Base-by-base conservation (phyloP, 177 flowering plant genomes). In the Vitis hybrid region DNA sequence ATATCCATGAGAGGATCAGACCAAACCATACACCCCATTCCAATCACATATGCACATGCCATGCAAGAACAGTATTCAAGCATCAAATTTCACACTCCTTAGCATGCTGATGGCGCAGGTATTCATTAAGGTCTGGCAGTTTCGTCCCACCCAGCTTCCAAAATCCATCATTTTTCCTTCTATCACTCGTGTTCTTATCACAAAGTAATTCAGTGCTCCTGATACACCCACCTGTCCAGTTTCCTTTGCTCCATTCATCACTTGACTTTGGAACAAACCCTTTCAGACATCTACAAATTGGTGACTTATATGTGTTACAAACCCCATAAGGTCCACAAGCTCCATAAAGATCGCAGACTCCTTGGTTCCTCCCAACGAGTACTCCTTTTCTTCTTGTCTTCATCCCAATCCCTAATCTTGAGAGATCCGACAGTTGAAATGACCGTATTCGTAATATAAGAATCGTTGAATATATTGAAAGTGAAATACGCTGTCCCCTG, bases 181-280 rank as follows among this genome's bases (percentile, higher is more conserved):
- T 2, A 38, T 38, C 19, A 22, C 12, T 59, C 2, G 52, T 53
- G 14, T 50, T 69, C 28, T 12, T 66, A 3, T 64, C 59, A 70
- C 84, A 83, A 17, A 54, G 19, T 63, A 82, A 38, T 14, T 38
- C 15, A 1, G 49, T 71, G 19, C 15, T 15, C 70, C 87, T 73
- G n/a, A 17, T 14, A 51, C 89, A 86, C 58, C 87, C 85, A 44
- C 75, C 59, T 1, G 72, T 62, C 84, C 85, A 78, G 44, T 78
- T 75, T 11, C 79, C 77, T 61, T 15, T 62, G 2, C 44, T 64
- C 85, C 84, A 82, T 49, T 77, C 81, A 4, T 63, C 66, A 0
- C 1, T 2, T 22, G 55, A 59, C 15, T 56, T 61, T 1, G 80
- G 84, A 24, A 28, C 63, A 62, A 77, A 83, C 15, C 86, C 86